Evolutionary conservation across 805 yeast genomes (phyloP).

Genomic region (Candida sphagnicola): DNA sequence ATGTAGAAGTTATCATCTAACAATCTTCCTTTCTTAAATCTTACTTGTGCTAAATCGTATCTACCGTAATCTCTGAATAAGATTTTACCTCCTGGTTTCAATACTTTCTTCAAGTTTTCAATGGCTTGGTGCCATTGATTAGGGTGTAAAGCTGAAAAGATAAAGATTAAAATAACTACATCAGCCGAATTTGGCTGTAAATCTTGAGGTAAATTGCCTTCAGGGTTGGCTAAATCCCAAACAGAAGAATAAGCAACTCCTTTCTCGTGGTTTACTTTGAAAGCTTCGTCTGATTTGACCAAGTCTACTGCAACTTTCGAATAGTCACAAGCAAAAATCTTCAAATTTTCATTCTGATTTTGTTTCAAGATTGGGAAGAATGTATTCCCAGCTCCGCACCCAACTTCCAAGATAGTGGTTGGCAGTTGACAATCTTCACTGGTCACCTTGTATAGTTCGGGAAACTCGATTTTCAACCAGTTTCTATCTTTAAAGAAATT

Average conservation of each 20-base stretch:
- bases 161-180: slow-evolving; percentile 91
- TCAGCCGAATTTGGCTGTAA: slow-evolving; percentile 80
- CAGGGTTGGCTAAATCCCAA: slow-evolving; percentile 89
- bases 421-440: slow-evolving; percentile 62
- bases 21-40: slow-evolving; percentile 84
- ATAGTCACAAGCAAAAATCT: slow-evolving; percentile 83
- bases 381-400: slow-evolving; percentile 98
- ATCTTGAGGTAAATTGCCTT: slow-evolving; percentile 75
- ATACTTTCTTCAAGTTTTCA: slow-evolving; percentile 58
- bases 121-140: slow-evolving; percentile 86
- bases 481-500: slow-evolving; percentile 95
- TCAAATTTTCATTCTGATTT: slow-evolving; percentile 74
- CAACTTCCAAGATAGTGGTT: slow-evolving; percentile 78
- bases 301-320: slow-evolving; percentile 86
- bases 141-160: slow-evolving; percentile 89
- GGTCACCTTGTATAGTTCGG: slow-evolving; percentile 75
- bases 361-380: slow-evolving; percentile 84
- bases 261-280: slow-evolving; percentile 44
- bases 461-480: slow-evolving; percentile 95
- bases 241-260: slow-evolving; percentile 74
- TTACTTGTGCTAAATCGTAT: slow-evolving; percentile 90
- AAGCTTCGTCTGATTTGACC: slow-evolving; percentile 62
- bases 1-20: slow-evolving; percentile 92
- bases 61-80: slow-evolving; percentile 93
- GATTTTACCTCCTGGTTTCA: slow-evolving; percentile 92